Evolutionary conservation across 2,329 filamentous ascomycete genomes (phyloP).

Genomic region (Magnaporthiopsis rhizophila): DNA sequence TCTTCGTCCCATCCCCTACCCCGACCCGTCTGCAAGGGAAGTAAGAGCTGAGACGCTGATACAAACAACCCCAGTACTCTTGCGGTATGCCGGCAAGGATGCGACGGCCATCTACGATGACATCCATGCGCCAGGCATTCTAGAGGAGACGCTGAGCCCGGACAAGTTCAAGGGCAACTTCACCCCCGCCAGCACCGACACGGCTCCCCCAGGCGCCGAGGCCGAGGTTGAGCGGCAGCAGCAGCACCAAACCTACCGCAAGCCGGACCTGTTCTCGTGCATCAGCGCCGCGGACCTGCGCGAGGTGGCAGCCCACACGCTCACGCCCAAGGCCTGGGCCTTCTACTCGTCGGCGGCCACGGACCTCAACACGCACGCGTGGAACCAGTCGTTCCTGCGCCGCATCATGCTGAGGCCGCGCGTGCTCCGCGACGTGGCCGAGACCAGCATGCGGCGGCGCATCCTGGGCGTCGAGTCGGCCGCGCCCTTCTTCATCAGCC

Average conservation of each 20-base stretch:
- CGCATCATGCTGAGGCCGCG: conserved; percentile 45
- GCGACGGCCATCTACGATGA: conserved; percentile 43
- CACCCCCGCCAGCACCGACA: conserved; percentile 32
- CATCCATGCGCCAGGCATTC: conserved; percentile 36
- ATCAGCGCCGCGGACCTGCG: conserved; percentile 45
- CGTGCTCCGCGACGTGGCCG: conserved; percentile 37
- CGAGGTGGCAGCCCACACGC: conserved; percentile 32
- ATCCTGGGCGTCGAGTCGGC: conserved; percentile 33
- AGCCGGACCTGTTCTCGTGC: conserved; percentile 30
- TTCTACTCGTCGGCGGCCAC: conserved; percentile 47
- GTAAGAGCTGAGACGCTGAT: not conserved
- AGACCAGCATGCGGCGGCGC: conserved; percentile 28
- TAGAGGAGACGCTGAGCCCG: conserved; percentile 31
- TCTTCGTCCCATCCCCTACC: not conserved
- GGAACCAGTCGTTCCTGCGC: conserved; percentile 39
- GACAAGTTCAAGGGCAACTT: conserved; percentile 41
- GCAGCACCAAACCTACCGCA: conserved; percentile 7
- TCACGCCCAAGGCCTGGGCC: conserved; percentile 42
- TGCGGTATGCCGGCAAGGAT: conserved; percentile 43
- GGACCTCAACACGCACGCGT: conserved; percentile 40
- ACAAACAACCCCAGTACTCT: conserved; percentile 39
- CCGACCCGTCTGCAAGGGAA: not conserved
- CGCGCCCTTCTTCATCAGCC: conserved; percentile 41
- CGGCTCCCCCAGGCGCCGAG: conserved; percentile 9
- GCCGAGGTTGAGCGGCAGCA: conserved; percentile 10